These are phyloP conservation scores for Erythrophleum ivorense DNA, from an alignment of 331 rosid genomes.

Conservation along the genomic window DNA sequence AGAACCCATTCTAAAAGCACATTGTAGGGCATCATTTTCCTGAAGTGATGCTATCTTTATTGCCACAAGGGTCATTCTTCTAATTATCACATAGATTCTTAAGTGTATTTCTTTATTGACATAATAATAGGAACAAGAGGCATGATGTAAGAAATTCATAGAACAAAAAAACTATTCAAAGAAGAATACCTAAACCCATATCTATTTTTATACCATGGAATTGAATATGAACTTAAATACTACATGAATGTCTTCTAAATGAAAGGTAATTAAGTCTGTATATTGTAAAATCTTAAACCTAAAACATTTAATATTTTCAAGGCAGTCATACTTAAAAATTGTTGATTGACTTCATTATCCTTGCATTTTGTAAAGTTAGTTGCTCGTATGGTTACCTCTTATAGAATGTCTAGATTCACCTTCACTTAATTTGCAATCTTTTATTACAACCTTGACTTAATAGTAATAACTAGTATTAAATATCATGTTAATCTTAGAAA, in stretches of 20 bases:
- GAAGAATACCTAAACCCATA: neutral
- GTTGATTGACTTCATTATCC: neutral
- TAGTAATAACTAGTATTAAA: neutral
- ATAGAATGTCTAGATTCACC: neutral
- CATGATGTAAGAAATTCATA: slow-evolving; percentile 6
- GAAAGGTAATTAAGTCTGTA: neutral
- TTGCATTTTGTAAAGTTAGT: neutral
- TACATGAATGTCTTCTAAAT: neutral
- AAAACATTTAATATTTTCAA: neutral
- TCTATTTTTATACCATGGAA: neutral
- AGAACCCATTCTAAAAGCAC: no score
- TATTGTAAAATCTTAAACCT: neutral
- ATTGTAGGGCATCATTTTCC: neutral
- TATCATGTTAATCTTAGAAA: neutral
- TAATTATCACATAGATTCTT: neutral
- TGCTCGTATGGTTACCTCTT: neutral
- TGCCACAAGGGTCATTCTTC: slow-evolving; percentile 13
- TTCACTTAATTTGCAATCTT: neutral
- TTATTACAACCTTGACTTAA: neutral
- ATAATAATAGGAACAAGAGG: neutral
- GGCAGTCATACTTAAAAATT: slow-evolving; percentile 1
- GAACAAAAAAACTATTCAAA: neutral
- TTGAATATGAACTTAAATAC: neutral
- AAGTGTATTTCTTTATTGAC: neutral
- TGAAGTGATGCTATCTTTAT: neutral